Evolutionary conservation across 1,284 basidiomycete species (phyloP), one percentile per base, ranked within the genome.

Genomic region (Leucocoprinus gongylophorus): DNA sequence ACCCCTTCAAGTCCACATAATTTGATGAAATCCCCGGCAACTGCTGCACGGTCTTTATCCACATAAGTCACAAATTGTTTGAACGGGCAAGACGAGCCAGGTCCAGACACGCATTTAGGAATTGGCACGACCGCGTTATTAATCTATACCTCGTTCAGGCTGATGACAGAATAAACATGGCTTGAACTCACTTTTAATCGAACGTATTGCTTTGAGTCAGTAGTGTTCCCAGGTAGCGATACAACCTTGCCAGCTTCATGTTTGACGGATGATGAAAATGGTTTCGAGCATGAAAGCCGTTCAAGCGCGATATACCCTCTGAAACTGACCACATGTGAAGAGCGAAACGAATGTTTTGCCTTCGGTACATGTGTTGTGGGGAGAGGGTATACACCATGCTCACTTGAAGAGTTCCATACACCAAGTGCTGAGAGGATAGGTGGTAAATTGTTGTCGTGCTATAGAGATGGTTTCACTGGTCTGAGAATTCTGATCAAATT

Each of bases 361-460:
- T 20, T 18, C 8, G 44, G 44, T 33, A 18, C 33, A 21, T 40
- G 39, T 1, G 44, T 46, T 20, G 30, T 3, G 5, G 44, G 32
- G 13, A 46, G 30, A 12, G 44, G 44, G 30, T 20, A 46, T 5
- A 46, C 44, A n/a, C 44, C 30, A 13, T 13, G 30, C 12, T 35
- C 23, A 33, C 15, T 15, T 17, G 43, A 45, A 12, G 44, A 33
- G 44, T 46, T 46, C 44, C 44, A 46, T 33, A 46, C 30, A 5
- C 44, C 44, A 33, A 46, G 44, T 33, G 44, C 44, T 18, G 44
- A 46, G 29, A 46, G 26, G 12, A 46, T 33, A 7, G 44, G 44
- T 21, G 44, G 44, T 7, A 46, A 30, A 33, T 46, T 46, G 29
- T 46, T 46, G 32, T 46, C 44, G 15, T 46, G 44, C 44, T 46